Base-by-base conservation (phyloP, 352 stramenopile species). In the Phytopythium ostracodes region DNA sequence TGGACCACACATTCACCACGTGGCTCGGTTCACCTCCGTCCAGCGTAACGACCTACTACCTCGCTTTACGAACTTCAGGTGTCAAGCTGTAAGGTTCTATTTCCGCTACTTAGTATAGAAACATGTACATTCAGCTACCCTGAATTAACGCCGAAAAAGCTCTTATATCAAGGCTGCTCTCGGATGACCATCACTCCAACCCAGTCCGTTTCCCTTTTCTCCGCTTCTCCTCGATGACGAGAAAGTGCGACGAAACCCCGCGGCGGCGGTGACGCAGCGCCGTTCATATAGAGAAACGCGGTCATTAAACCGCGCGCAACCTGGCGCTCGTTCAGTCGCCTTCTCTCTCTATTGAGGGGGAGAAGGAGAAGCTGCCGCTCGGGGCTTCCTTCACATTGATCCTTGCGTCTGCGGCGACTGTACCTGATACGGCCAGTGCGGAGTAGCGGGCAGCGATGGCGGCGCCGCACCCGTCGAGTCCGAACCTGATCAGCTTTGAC, bases 401-500 rank as follows among this genome's bases (percentile, higher is more conserved):
- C n/a, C n/a, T n/a, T n/a, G n/a, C n/a, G n/a, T n/a, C n/a, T n/a
- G n/a, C n/a, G n/a, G n/a, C n/a, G n/a, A n/a, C n/a, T n/a, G n/a
- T n/a, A n/a, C n/a, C n/a, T n/a, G n/a, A n/a, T n/a, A n/a, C n/a
- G n/a, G n/a, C n/a, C 31, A 36, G 31, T 36, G 31, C 31, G 4
- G 31, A 38, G 33, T 14, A 38, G 33, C 33, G 33, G 22, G 54
- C 54, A 36, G 54, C 36, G 18, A 35, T 40, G 54, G 54, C 38
- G 35, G 36, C 54, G 35, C 31, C 35, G 14, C 31, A 42, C 38
- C 63, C 66, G 38, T 59, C 60, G 60, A 81, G 66, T 61, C 70
- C 72, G 6, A 75, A 77, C 44, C 69, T 85, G 59, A 83, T 85
- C 67, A 22, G 64, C 44, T 85, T 85, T 57, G 72, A 81, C 65